A percentile compares a stretch with the other conserved stretches of the same genome.
Evolutionary conservation across 768 basidiomycete genomes (phyloP).

Genomic region (Tephrocybe sp.): DNA sequence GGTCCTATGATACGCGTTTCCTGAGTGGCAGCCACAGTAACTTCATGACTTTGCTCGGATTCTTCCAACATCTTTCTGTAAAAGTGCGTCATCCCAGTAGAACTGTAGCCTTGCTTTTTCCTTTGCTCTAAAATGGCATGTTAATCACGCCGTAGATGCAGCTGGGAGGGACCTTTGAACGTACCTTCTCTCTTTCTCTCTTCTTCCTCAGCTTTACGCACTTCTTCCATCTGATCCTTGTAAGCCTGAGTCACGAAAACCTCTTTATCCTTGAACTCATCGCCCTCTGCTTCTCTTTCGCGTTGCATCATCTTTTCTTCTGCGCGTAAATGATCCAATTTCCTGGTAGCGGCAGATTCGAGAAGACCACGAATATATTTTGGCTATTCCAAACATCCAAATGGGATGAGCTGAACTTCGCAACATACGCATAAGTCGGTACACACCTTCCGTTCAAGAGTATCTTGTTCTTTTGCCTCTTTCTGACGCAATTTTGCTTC

Average conservation of each 20-base stretch:
- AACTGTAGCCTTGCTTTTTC: constrained; percentile 55
- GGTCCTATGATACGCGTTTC: constrained; percentile 59
- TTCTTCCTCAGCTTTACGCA: constrained; percentile 89
- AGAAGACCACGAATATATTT: constrained; percentile 90
- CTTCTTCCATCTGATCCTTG: constrained; percentile 93
- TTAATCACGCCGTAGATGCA: background rate
- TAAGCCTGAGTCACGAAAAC: constrained; percentile 98
- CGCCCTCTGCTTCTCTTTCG: constrained; percentile 91
- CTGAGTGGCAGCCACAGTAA: constrained; percentile 77
- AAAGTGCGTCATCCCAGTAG: constrained; percentile 85
- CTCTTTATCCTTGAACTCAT: constrained; percentile 92
- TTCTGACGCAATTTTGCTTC: constrained; percentile 76
- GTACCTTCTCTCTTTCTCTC: constrained; percentile 86
- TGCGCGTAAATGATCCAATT: constrained; percentile 85
- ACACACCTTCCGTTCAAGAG: constrained; percentile 76
- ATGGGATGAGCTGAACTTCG: constrained; percentile 11
- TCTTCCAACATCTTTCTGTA: constrained; percentile 79
- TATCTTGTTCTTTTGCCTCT: constrained; percentile 72
- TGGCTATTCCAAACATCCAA: constrained; percentile 50
- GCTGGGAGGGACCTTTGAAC: constrained; percentile 20
- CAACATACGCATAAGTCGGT: background rate
- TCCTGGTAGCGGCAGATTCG: constrained; percentile 79
- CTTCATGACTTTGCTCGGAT: constrained; percentile 80
- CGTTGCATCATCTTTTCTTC: constrained; percentile 98
- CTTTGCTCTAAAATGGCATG: constrained; percentile 46